Evolutionary conservation across 805 yeast genomes (phyloP).

Genomic region (Ogataea parapolymorpha): DNA sequence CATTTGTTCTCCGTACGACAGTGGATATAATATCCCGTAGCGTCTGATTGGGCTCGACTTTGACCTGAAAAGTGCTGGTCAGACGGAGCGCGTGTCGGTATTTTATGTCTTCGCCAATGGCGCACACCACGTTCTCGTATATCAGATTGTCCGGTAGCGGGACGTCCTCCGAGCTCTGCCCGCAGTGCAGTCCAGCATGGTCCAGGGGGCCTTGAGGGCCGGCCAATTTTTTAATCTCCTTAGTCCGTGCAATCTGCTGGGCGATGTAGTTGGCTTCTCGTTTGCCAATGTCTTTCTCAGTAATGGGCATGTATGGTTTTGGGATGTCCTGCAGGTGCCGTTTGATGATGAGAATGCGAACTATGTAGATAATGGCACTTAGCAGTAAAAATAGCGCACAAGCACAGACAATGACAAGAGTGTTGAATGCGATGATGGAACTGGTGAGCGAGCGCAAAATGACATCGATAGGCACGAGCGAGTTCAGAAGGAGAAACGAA

Average conservation of each 20-base stretch:
- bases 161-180: conserved; percentile 4
- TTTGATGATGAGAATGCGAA: conserved; percentile 57
- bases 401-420: conserved; percentile 75
- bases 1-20: conserved; percentile 10
- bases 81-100: conserved; percentile 33
- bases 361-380: conserved; percentile 48
- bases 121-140: conserved; percentile 56
- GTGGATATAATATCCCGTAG: conserved; percentile 32
- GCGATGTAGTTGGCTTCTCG: conserved; percentile 39
- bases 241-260: conserved; percentile 41
- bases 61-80: conserved; percentile 18
- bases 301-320: conserved; percentile 66
- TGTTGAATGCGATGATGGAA: conserved; percentile 65
- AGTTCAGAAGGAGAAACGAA: conserved; percentile 52
- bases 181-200: conserved; percentile 48
- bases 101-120: conserved; percentile 56
- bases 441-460: conserved; percentile 54
- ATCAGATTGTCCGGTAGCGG: conserved; percentile 29
- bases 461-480: conserved; percentile 79
- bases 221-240: conserved; percentile 37
- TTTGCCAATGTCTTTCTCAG: conserved; percentile 56
- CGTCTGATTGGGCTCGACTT: conserved; percentile 20
- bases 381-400: conserved; percentile 57
- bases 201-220: conserved; percentile 41
- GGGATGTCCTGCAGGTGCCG: conserved; percentile 74